phyloP scores from a whole-genome alignment of 768 basidiomycete species.

The Suillus subaureus region DNA sequence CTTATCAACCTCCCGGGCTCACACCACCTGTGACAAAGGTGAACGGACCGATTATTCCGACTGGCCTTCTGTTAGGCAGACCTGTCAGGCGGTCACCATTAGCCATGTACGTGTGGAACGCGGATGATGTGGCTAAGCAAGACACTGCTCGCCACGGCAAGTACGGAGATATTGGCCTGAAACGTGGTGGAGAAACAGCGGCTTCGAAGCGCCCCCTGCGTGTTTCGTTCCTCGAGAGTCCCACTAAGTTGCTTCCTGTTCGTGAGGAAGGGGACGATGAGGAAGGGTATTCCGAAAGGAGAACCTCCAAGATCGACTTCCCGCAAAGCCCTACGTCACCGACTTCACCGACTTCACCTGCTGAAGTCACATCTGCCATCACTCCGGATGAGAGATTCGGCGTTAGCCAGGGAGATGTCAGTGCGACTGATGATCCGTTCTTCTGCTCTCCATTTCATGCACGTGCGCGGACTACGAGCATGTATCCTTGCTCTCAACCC shows the following conservation, averaged over 20 bases:
- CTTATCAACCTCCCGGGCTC: constrained; percentile 26
- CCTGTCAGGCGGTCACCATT: constrained; percentile 57
- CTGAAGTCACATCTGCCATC: constrained; percentile 5
- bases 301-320: constrained; percentile 22
- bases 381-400: constrained; percentile 1
- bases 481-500: constrained; percentile 21
- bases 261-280: constrained; percentile 31
- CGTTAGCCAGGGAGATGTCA: background rate
- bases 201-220: constrained; percentile 20
- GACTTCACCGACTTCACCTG: background rate
- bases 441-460: constrained; percentile 20
- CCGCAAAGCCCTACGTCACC: constrained; percentile 16
- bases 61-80: constrained; percentile 48
- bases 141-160: constrained; percentile 10
- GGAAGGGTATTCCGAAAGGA: constrained; percentile 32
- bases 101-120: constrained; percentile 39
- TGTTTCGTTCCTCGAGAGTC: constrained; percentile 15
- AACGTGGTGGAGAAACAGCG: constrained; percentile 17
- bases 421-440: constrained; percentile 24
- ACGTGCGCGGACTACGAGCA: constrained; percentile 34
- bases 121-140: constrained; percentile 37
- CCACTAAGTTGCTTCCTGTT: constrained; percentile 32
- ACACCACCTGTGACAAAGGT: constrained; percentile 4
- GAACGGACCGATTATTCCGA: constrained; percentile 28
- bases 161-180: constrained; percentile 21